Evolutionary conservation across 257 asterid genomes (phyloP).

Genomic region (Craterostigma plantagineum): DNA sequence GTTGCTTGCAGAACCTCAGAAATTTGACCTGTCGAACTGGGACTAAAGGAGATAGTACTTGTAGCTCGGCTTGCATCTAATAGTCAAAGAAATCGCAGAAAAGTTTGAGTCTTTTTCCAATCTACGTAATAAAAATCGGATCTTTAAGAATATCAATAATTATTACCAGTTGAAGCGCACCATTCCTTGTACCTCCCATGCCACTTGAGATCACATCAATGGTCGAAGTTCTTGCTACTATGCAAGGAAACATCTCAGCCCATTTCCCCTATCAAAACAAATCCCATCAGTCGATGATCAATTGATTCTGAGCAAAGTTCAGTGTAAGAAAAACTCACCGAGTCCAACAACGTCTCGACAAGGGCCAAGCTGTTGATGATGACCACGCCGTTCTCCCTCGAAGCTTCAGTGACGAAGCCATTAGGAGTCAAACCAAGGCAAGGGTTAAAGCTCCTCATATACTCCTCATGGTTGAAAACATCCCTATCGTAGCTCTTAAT

Average conservation of each 20-base stretch:
- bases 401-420: conserved; percentile 35
- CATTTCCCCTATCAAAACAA: conserved; percentile 1
- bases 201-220: conserved; percentile 6
- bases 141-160: conserved; percentile 16
- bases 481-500: conserved; percentile 29
- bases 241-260: conserved; percentile 7
- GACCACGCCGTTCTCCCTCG: conserved; percentile 31
- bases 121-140: not conserved
- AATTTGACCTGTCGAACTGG: conserved; percentile 79
- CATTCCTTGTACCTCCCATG: conserved; percentile 7
- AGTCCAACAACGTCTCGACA: conserved; percentile 42
- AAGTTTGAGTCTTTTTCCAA: not conserved
- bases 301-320: not conserved
- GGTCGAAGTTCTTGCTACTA: conserved; percentile 4
- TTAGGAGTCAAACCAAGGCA: conserved; percentile 32
- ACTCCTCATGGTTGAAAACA: conserved; percentile 29
- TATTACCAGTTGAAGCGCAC: conserved; percentile 13
- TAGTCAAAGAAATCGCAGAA: not conserved
- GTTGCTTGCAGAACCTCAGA: conserved; percentile 94
- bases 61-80: conserved; percentile 88
- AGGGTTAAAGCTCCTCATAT: conserved; percentile 15
- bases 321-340: conserved; percentile 19
- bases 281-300: not conserved
- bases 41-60: conserved; percentile 79
- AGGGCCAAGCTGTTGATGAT: conserved; percentile 35